Evolutionary conservation across 305 asterid species (phyloP).

Genomic region (Fraxinus latifolia): DNA sequence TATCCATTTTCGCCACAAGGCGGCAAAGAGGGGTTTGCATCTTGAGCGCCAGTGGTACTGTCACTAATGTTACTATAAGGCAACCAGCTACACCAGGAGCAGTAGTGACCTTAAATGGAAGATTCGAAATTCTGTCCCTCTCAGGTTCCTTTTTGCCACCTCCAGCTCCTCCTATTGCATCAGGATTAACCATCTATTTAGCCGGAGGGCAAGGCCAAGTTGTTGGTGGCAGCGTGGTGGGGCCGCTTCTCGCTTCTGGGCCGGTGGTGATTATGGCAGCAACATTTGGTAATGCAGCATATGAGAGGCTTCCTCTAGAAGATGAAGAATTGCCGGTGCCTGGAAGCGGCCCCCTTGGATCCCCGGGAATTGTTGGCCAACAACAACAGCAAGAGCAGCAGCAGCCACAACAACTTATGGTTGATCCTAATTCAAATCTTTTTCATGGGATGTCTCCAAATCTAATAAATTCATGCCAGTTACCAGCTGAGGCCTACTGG

Average conservation of each 20-base stretch:
- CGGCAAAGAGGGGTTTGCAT: slow-evolving; percentile 81
- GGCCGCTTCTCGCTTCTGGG: slow-evolving; percentile 68
- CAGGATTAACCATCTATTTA: slow-evolving; percentile 62
- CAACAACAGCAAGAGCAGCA: slow-evolving; percentile 18
- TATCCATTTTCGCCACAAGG: slow-evolving; percentile 63
- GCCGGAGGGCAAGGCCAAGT: slow-evolving; percentile 91
- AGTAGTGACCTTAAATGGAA: slow-evolving; percentile 63
- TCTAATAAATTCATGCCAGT: slow-evolving; percentile 44
- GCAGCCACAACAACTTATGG: slow-evolving; percentile 32
- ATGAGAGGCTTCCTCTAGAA: slow-evolving; percentile 78
- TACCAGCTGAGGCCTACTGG: slow-evolving; percentile 51
- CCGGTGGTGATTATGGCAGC: slow-evolving; percentile 89
- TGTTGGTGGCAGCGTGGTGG: slow-evolving; percentile 81
- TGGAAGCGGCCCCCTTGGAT: slow-evolving; percentile 37
- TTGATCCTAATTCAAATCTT: slow-evolving; percentile 30
- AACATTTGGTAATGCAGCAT: slow-evolving; percentile 80
- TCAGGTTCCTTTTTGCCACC: slow-evolving; percentile 80
- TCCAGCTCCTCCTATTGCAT: slow-evolving; percentile 81
- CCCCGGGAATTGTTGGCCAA: slow-evolving; percentile 42
- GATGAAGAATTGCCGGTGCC: slow-evolving; percentile 50
- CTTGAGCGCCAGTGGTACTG: slow-evolving; percentile 74
- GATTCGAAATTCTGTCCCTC: slow-evolving; percentile 74
- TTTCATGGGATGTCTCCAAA: slow-evolving; percentile 48
- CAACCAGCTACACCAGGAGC: slow-evolving; percentile 76
- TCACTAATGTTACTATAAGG: slow-evolving; percentile 67